Evolutionary conservation across 208 protist genomes (phyloP).

Genomic region (Angomonas ambiguus): DNA sequence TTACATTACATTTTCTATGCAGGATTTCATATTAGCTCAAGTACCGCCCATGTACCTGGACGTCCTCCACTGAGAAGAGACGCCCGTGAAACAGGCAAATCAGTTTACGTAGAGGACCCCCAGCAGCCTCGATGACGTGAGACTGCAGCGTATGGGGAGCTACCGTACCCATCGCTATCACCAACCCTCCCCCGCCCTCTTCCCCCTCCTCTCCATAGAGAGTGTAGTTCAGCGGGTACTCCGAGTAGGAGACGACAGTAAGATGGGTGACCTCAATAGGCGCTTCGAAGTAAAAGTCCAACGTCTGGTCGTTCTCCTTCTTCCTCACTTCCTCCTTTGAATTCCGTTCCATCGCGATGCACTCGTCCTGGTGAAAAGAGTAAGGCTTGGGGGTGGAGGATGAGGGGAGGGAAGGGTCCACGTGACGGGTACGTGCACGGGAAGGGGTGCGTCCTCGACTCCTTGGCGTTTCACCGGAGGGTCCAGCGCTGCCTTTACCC

Average conservation of each 20-base stretch:
- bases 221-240: not conserved
- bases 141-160: not conserved
- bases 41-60: constrained; percentile 7
- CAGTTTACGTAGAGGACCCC: not conserved
- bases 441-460: not conserved
- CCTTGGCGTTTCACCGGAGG: no score
- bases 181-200: not conserved
- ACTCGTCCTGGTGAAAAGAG: not conserved
- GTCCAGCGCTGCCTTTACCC: no score
- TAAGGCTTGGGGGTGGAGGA: not conserved
- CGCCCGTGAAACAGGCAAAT: not conserved
- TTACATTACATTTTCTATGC: no score
- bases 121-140: not conserved
- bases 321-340: not conserved
- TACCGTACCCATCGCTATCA: not conserved
- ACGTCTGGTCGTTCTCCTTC: not conserved
- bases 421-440: not conserved
- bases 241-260: not conserved
- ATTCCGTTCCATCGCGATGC: not conserved
- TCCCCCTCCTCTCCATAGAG: not conserved
- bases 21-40: not conserved
- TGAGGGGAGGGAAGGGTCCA: not conserved
- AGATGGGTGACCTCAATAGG: not conserved
- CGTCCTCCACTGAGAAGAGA: not conserved
- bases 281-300: not conserved